phyloP scores from a whole-genome alignment of 2,329 filamentous ascomycete genomes.

The Neocucurbitaria cava region DNA sequence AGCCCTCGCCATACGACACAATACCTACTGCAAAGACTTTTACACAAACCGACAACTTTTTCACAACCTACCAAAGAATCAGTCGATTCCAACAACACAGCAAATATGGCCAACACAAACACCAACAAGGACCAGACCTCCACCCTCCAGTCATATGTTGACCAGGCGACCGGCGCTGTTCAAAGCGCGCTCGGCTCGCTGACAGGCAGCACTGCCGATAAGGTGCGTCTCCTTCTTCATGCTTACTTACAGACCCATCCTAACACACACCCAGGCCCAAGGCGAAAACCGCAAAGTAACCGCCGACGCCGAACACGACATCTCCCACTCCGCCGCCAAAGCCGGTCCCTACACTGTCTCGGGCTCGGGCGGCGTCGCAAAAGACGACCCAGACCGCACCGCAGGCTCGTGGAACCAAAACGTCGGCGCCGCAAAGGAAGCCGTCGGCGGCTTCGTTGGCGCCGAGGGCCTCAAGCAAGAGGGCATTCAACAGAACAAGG shows the following conservation, averaged over 20 bases:
- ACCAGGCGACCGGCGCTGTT: conserved; percentile 74
- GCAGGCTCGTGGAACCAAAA: conserved; percentile 87
- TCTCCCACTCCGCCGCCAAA: conserved; percentile 77
- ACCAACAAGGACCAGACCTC: conserved; percentile 64
- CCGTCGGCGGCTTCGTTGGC: conserved; percentile 76
- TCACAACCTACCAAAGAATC: background rate
- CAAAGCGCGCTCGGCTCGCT: conserved; percentile 76
- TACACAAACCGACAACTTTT: background rate
- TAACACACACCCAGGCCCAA: conserved; percentile 55
- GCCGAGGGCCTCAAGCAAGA: conserved; percentile 75
- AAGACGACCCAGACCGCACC: conserved; percentile 75
- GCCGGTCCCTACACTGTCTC: conserved; percentile 75
- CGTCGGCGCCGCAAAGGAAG: conserved; percentile 83
- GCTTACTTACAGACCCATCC: conserved; percentile 5
- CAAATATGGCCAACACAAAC: conserved; percentile 59
- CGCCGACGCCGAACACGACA: conserved; percentile 71
- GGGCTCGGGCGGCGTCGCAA: conserved; percentile 71
- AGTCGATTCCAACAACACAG: conserved; percentile 2
- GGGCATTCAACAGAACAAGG: conserved; percentile 78
- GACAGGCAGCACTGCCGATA: conserved; percentile 74
- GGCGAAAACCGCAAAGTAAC: conserved; percentile 70
- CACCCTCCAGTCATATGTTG: conserved; percentile 71
- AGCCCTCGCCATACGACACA: background rate
- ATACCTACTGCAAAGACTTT: background rate
- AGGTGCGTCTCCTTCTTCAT: conserved; percentile 52